phyloP scores from a whole-genome alignment of 169 alveolate genomes.

The Cryptosporidium muris region DNA sequence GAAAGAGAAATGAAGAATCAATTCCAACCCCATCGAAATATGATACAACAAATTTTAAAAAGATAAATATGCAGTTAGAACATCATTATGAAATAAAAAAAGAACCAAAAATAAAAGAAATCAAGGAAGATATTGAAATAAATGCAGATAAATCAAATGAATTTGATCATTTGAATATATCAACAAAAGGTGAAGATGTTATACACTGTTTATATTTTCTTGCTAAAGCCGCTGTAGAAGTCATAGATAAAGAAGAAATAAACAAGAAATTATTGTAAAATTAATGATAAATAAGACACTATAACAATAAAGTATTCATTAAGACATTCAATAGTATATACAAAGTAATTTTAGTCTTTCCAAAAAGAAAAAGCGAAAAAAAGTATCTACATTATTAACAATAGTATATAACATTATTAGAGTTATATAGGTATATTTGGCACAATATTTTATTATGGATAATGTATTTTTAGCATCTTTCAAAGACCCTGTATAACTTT shows the following conservation, averaged over 20 bases:
- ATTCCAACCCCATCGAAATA: background rate
- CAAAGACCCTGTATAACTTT: conserved; percentile 74
- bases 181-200: background rate
- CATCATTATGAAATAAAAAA: background rate
- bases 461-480: conserved; percentile 64
- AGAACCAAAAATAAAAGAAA: background rate
- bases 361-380: too few species aligned
- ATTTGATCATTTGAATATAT: background rate
- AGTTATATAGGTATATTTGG: background rate
- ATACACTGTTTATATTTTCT: conserved; percentile 17
- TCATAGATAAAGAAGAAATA: conserved; percentile 33
- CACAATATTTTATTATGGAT: background rate
- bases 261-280: too few species aligned
- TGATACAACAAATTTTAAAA: background rate
- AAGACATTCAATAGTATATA: too few species aligned
- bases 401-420: background rate
- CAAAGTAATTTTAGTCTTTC: too few species aligned
- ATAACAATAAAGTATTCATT: too few species aligned
- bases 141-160: background rate
- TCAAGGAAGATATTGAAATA: background rate
- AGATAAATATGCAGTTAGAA: background rate
- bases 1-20: conserved; percentile 35
- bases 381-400: background rate
- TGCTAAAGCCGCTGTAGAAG: conserved; percentile 50
- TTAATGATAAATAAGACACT: too few species aligned